Percentiles rank a stretch among this genome's conserved stretches.
phyloP scores from a whole-genome alignment of 2,329 filamentous ascomycete genomes.

The Capronia epimyces region DNA sequence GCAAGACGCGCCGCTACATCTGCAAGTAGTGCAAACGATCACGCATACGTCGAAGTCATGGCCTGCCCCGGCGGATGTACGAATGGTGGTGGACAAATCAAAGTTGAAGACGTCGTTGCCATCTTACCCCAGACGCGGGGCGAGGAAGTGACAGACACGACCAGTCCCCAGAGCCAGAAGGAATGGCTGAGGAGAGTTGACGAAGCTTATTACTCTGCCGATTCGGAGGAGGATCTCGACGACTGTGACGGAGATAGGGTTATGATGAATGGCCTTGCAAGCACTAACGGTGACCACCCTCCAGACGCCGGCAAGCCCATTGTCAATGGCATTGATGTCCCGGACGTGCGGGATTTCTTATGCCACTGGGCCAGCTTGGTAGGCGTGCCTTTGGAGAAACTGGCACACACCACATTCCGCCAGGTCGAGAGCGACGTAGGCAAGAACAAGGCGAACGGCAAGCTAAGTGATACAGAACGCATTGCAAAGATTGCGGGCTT shows the following conservation, averaged over 20 bases:
- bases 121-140: conserved; percentile 24
- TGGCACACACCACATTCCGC: conserved; percentile 82
- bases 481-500: conserved; percentile 86
- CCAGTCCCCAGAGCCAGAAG: conserved; percentile 67
- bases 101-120: conserved; percentile 66
- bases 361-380: conserved; percentile 70
- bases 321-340: conserved; percentile 59
- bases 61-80: conserved; percentile 98
- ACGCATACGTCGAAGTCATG: conserved; percentile 97
- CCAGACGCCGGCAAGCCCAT: conserved; percentile 32
- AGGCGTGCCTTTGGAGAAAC: conserved; percentile 61
- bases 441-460: conserved; percentile 49
- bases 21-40: conserved; percentile 51
- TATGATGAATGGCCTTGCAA: conserved; percentile 30
- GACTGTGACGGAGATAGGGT: conserved; percentile 23
- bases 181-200: conserved; percentile 77
- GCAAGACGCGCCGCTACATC: conserved; percentile 43
- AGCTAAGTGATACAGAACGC: conserved; percentile 64
- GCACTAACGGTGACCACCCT: conserved; percentile 27
- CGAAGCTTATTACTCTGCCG: conserved; percentile 81
- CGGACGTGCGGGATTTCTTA: conserved; percentile 62
- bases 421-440: conserved; percentile 94
- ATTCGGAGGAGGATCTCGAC: conserved; percentile 40
- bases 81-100: conserved; percentile 93
- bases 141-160: conserved; percentile 25